Conservation (phyloP, 2,329 filamentous ascomycete species). For the Stachybotrys chlorohalonatus region DNA sequence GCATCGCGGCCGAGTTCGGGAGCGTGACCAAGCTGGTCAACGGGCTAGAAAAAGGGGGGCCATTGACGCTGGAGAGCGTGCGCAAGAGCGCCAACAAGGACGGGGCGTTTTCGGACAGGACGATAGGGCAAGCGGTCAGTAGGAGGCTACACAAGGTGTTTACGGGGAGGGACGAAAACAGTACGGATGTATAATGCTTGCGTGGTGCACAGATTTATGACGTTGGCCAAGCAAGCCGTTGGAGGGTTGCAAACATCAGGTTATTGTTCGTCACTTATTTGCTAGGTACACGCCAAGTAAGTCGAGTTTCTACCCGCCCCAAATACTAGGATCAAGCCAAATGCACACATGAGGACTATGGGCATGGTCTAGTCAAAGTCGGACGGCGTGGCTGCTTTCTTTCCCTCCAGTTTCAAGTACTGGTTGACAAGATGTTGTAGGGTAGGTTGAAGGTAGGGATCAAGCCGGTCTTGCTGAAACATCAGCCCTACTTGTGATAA, state of each 20-base stretch:
- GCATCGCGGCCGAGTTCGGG: constrained; percentile 53
- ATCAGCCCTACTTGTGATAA: no score
- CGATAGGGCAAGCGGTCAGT: constrained; percentile 49
- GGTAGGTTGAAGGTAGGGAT: no score
- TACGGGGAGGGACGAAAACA: constrained; percentile 43
- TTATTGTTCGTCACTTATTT: not conserved
- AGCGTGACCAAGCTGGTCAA: constrained; percentile 48
- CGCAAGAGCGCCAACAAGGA: constrained; percentile 47
- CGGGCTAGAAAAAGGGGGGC: constrained; percentile 50
- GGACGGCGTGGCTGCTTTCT: no score
- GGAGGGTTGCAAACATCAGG: not conserved
- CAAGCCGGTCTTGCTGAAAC: no score
- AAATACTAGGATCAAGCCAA: no score
- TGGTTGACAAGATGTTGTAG: no score
- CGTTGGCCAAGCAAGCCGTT: not conserved
- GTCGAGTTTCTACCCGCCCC: no score
- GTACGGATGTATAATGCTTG: constrained; percentile 38
- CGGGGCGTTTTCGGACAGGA: constrained; percentile 44
- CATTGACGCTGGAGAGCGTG: constrained; percentile 52
- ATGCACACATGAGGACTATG: no score
- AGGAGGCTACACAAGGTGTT: constrained; percentile 52
- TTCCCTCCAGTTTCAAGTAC: no score
- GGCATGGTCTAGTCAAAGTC: no score
- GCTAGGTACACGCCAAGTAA: not conserved
- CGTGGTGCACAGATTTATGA: not conserved